phyloP scores from a whole-genome alignment of 2,329 filamentous ascomycete genomes.

The Aspergillus brasiliensis region DNA sequence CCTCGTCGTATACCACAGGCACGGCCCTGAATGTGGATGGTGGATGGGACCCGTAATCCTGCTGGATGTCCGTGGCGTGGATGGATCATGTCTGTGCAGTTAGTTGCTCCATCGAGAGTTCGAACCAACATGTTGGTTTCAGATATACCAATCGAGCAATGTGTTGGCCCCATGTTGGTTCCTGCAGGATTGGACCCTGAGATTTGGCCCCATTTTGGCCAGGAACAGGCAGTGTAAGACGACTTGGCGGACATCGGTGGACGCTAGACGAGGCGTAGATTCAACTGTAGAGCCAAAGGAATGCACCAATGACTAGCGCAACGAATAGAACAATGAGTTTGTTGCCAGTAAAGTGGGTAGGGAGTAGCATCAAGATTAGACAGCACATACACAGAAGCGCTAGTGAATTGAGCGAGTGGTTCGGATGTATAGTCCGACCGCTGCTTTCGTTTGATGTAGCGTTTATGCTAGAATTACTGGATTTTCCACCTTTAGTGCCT shows the following conservation, averaged over 20 bases:
- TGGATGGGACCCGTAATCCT: constrained; percentile 40
- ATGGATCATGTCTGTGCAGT: neutral
- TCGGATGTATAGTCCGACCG: neutral
- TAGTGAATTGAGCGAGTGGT: constrained; percentile 4
- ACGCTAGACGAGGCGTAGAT: neutral
- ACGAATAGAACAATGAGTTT: constrained; percentile 9
- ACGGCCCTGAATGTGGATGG: constrained; percentile 51
- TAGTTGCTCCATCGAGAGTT: neutral
- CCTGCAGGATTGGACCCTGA: neutral
- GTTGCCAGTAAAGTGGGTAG: neutral
- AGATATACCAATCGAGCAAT: neutral
- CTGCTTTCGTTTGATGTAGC: constrained; percentile 8
- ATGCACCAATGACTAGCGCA: constrained; percentile 11
- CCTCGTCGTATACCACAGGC: constrained; percentile 51
- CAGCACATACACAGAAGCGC: constrained; percentile 22
- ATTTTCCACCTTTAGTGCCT: neutral
- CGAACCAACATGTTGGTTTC: neutral
- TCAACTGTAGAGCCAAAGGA: constrained; percentile 14
- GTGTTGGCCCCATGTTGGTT: constrained; percentile 1
- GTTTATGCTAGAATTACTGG: constrained; percentile 5
- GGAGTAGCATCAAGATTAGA: constrained; percentile 9
- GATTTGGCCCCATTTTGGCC: neutral
- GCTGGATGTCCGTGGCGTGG: neutral
- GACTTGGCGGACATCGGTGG: neutral
- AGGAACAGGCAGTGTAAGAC: neutral